Evolutionary conservation across 495 filamentous ascomycete species (phyloP).

Genomic region (Monascus purpureus): DNA sequence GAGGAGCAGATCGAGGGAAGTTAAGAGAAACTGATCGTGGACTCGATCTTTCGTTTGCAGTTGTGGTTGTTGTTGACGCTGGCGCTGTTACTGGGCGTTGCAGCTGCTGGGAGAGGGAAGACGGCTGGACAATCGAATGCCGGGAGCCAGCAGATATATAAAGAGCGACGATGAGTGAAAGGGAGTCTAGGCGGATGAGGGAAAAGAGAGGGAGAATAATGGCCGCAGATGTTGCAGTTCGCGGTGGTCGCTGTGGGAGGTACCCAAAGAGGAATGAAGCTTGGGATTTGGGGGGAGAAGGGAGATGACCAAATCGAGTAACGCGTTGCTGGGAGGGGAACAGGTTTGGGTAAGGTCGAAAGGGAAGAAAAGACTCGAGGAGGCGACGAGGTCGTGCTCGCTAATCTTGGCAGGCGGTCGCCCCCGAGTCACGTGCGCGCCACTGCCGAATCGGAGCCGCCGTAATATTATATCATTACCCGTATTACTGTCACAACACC

Average conservation of each 20-base stretch:
- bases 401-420: slow-evolving; percentile 1
- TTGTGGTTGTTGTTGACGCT: background rate
- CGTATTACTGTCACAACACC: too few species aligned
- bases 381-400: slow-evolving; percentile 37
- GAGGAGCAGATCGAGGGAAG: too few species aligned
- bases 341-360: slow-evolving; percentile 8
- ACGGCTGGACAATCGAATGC: too few species aligned
- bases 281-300: slow-evolving; percentile 28
- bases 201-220: slow-evolving; percentile 1
- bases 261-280: slow-evolving; percentile 37
- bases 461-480: background rate
- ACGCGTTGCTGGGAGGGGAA: slow-evolving; percentile 26
- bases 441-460: slow-evolving; percentile 1
- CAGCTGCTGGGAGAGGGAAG: too few species aligned
- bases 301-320: slow-evolving; percentile 38
- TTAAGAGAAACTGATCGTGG: background rate
- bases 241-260: background rate
- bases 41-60: background rate
- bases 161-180: slow-evolving; percentile 4
- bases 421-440: background rate
- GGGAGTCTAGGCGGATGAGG: slow-evolving; percentile 3
- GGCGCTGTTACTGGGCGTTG: too few species aligned
- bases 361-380: slow-evolving; percentile 2
- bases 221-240: slow-evolving; percentile 9
- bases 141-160: slow-evolving; percentile 1